Base-by-base conservation (phyloP, 768 basidiomycete species). In the Trametes gibbosa region DNA sequence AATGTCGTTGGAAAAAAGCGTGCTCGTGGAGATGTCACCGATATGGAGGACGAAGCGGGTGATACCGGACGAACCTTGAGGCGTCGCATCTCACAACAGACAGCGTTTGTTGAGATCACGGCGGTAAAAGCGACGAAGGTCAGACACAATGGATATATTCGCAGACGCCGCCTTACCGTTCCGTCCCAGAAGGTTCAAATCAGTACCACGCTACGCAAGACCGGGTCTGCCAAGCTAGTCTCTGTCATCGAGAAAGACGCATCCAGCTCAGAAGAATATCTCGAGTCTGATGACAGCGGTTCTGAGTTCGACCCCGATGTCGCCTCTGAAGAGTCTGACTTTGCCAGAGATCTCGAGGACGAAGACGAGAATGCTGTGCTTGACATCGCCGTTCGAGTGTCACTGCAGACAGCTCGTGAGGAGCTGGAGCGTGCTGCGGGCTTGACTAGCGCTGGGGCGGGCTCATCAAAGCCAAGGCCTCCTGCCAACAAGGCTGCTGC, bases 301-400 rank as follows among this genome's bases (percentile, higher is more conserved):
- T 89, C 88, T 40, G 86, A 87, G 56, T 89, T 86, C 62, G 74
- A 81, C 41, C 74, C 59, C 3, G 78, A 79, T 12, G 73, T 76
- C 17, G 64, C 58, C 0, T 63, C 59, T 19, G 59, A 42, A 5
- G 59, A 46, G 10, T 64, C 51, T 7, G 56, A 61, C 24, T 17
- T 61, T 24, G 43, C 29, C 7, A 55, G 53, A 6, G 55, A 45
- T 17, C 17, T 61, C 52, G 53, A 54, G 19, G 56, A 56, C 23
- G 65, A 70, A n/a, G 69, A 68, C 32, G 67, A 73, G 62, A 59
- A 61, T 6, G 53, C 83, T 21, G 81, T 89, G 84, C 39, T 91
- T 16, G 72, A 77, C 42, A 79, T 76, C 23, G 89, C 86, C 27
- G 77, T 88, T 40, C 72, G 76, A 55, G 65, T 75, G 59, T 92